Base-by-base conservation (phyloP, 345 rosid genomes). In the Trapa bicornis region DNA sequence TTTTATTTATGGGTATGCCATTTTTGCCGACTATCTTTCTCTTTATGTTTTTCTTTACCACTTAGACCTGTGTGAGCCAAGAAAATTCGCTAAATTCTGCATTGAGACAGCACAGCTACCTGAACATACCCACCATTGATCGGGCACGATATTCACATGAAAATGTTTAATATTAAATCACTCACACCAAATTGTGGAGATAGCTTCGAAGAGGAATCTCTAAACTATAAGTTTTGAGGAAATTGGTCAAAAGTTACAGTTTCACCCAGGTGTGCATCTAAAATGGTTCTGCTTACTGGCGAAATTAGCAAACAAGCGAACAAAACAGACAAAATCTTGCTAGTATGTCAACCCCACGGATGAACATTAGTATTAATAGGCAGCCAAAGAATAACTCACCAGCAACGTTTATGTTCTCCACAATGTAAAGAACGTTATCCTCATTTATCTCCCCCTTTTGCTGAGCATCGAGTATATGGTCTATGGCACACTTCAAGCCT, bases 371-470 rank as follows among this genome's bases (percentile, higher is more conserved):
- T 11, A 45, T 11, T 7, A 45, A 45, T 45, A 22, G 47, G 65
- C 32, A 50, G 36, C 45, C 29, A 35, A 2, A 2, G n/a, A 37
- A 14, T 6, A 64, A 68, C 68, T 37, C 75, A 94, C 96, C 96
- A 3, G 99, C 99, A 37, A 91, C 99, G 65, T 94, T 94, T 82
- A 94, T 94, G 74, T 94, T 94, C 85, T 94, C 99, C 0, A 94
- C 96, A 15, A 94, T 95, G 92, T 95, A 95, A 54, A 95, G 92
- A 53, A 91, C 99, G 38, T 95, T 89, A 69, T 89, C 99, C 71
- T 95, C 99, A 4, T 83, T 95, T 79, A 95, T 95, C 75, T 95
- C 99, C 41, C 97, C 97, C 72, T 87, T 91, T 37, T 84, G 80
- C 41, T 91, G 85, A 45, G 99, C 96, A 16, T 95, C 99, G 68